Conservation (phyloP, 352 stramenopile species). For the Phytophthora citricola region DNA sequence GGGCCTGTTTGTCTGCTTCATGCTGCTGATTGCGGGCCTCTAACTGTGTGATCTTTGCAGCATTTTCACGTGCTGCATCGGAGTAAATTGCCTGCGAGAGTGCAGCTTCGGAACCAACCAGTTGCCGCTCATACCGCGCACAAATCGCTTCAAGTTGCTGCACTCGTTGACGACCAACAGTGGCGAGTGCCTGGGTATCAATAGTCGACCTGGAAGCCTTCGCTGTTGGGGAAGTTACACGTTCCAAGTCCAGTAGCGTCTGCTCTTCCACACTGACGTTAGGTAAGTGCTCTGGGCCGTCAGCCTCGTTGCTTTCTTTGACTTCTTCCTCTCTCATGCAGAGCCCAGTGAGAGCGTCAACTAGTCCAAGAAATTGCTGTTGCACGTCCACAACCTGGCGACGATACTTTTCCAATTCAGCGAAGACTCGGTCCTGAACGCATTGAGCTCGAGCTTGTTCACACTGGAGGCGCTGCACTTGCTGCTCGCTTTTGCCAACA, state of each 20-base stretch:
- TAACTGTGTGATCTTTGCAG: constrained; percentile 44
- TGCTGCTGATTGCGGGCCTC: constrained; percentile 42
- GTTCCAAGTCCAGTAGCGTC: constrained; percentile 58
- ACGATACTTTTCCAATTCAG: constrained; percentile 60
- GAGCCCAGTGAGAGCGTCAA: constrained; percentile 55
- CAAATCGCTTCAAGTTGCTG: constrained; percentile 53
- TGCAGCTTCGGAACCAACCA: constrained; percentile 55
- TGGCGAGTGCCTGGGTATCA: constrained; percentile 51
- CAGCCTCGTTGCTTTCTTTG: constrained; percentile 10
- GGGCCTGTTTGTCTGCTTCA: constrained; percentile 42
- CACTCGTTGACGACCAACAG: constrained; percentile 49
- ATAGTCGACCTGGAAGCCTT: constrained; percentile 19
- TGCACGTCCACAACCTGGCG: constrained; percentile 60
- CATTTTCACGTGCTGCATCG: constrained; percentile 40
- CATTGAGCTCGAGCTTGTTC: constrained; percentile 57
- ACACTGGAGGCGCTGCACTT: constrained; percentile 49
- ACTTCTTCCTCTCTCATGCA: constrained; percentile 52
- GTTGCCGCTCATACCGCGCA: constrained; percentile 54
- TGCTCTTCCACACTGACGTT: constrained; percentile 46
- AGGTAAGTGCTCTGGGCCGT: constrained; percentile 18
- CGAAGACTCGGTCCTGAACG: constrained; percentile 58
- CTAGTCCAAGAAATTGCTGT: constrained; percentile 54
- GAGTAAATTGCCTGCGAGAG: constrained; percentile 60
- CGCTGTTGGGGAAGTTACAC: constrained; percentile 20
- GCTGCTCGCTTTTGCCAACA: constrained; percentile 48